These are phyloP conservation scores for Venturia asperata DNA, from an alignment of 2,329 filamentous ascomycete genomes.

Conservation along the genomic window DNA sequence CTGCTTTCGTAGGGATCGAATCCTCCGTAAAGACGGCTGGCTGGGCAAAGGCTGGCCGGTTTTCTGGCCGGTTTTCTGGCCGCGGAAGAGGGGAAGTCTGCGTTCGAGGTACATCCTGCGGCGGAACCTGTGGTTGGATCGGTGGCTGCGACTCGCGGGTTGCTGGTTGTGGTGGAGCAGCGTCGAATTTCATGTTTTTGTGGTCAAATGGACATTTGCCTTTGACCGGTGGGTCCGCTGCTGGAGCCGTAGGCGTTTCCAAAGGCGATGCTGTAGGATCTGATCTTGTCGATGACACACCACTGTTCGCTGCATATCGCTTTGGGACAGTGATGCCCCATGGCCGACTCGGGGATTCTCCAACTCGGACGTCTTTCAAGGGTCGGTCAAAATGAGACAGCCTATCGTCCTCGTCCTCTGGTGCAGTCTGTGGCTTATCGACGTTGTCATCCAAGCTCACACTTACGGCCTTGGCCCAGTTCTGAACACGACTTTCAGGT, in stretches of 20 bases:
- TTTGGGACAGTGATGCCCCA: conserved; percentile 82
- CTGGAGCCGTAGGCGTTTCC: conserved; percentile 28
- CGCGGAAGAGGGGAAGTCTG: conserved; percentile 6
- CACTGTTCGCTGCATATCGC: conserved; percentile 31
- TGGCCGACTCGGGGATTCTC: conserved; percentile 84
- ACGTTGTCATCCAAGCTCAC: conserved; percentile 43
- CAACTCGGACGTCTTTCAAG: conserved; percentile 82
- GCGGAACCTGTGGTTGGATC: background rate
- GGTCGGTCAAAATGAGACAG: conserved; percentile 74
- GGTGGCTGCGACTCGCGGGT: background rate
- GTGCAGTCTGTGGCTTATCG: conserved; percentile 33
- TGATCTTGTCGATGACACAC: conserved; percentile 31
- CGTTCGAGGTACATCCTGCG: background rate
- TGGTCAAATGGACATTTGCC: conserved; percentile 22
- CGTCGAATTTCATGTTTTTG: conserved; percentile 11
- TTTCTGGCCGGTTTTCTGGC: background rate
- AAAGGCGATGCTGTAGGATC: conserved; percentile 40
- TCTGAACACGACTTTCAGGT: conserved; percentile 55
- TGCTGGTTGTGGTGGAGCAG: conserved; percentile 3
- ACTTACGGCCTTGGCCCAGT: conserved; percentile 76
- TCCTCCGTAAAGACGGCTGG: conserved; percentile 10
- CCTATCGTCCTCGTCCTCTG: conserved; percentile 53
- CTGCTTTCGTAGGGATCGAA: conserved; percentile 9
- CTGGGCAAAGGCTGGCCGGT: background rate
- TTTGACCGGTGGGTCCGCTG: conserved; percentile 7